Evolutionary conservation across 306 rosid species (phyloP).

Genomic region (Crotalaria pallida): DNA sequence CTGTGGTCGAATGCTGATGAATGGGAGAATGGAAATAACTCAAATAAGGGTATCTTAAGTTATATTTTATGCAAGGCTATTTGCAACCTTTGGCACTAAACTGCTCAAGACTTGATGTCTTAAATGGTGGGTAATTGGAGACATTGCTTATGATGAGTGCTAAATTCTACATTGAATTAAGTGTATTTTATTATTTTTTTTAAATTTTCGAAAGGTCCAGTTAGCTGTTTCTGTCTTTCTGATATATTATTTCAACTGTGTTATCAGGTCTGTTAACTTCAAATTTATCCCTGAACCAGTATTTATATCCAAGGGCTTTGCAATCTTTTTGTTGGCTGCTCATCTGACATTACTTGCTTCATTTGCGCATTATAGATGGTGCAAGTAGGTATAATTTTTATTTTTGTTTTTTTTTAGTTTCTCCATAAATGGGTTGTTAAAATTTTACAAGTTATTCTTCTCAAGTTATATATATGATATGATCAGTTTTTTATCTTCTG

Average conservation of each 20-base stretch:
- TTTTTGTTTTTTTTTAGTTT: neutral
- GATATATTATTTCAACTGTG: constrained; percentile 32
- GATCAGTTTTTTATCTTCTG: neutral
- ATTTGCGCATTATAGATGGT: constrained; percentile 84
- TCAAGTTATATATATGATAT: constrained; percentile 14
- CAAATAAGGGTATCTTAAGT: neutral
- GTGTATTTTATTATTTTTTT: neutral
- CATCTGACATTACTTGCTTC: constrained; percentile 60
- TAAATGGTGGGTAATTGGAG: neutral
- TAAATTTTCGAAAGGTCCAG: neutral
- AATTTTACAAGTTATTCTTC: neutral
- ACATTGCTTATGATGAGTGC: neutral
- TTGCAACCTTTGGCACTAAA: neutral
- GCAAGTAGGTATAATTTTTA: constrained; percentile 69
- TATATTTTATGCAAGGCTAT: neutral
- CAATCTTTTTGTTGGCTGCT: constrained; percentile 59
- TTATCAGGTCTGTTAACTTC: constrained; percentile 90
- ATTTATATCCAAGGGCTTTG: constrained; percentile 79
- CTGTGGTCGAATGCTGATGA: neutral
- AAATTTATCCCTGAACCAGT: constrained; percentile 84
- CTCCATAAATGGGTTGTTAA: neutral
- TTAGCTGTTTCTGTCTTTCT: constrained; percentile 10
- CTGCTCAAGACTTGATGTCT: neutral
- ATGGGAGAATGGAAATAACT: constrained; percentile 1
- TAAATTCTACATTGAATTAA: neutral